Evolutionary conservation across 2,329 filamentous ascomycete species (phyloP).

Genomic region (Neofusicoccum parvum): DNA sequence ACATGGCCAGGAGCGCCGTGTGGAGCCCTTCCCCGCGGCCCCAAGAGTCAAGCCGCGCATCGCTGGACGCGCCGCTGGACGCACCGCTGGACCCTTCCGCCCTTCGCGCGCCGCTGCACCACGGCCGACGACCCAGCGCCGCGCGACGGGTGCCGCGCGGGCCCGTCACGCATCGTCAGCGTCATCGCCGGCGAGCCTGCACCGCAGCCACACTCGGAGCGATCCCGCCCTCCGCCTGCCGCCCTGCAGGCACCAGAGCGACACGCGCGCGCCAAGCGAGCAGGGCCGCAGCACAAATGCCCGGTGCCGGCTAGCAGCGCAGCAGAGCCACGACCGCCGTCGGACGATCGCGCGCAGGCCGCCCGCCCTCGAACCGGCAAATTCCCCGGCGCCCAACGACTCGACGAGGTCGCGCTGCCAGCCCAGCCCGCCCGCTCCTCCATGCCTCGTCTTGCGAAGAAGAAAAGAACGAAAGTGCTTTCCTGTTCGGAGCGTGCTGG

Average conservation of each 20-base stretch:
- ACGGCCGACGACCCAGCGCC: too few species aligned
- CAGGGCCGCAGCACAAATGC: neutral
- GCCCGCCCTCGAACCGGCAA: neutral
- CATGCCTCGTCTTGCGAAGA: neutral
- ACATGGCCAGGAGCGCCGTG: neutral
- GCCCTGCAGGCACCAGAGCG: neutral
- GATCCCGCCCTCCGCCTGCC: neutral
- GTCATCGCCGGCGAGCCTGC: neutral
- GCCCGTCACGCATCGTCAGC: too few species aligned
- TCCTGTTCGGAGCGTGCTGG: too few species aligned
- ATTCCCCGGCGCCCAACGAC: neutral
- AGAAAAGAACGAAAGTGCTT: neutral
- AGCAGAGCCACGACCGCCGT: neutral
- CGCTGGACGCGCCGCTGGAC: neutral
- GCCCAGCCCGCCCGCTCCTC: neutral
- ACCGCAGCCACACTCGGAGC: neutral
- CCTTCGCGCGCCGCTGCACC: neutral
- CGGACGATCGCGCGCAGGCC: neutral
- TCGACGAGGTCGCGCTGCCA: neutral
- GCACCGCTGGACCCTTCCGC: neutral
- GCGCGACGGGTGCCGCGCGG: neutral
- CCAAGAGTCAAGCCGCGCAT: neutral
- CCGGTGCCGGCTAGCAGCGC: neutral
- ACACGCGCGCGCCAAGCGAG: neutral
- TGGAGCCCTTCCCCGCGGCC: constrained; percentile 14